phyloP scores from a whole-genome alignment of 225 moss, liverwort and hornwort species.

The Polytrichum commune region DNA sequence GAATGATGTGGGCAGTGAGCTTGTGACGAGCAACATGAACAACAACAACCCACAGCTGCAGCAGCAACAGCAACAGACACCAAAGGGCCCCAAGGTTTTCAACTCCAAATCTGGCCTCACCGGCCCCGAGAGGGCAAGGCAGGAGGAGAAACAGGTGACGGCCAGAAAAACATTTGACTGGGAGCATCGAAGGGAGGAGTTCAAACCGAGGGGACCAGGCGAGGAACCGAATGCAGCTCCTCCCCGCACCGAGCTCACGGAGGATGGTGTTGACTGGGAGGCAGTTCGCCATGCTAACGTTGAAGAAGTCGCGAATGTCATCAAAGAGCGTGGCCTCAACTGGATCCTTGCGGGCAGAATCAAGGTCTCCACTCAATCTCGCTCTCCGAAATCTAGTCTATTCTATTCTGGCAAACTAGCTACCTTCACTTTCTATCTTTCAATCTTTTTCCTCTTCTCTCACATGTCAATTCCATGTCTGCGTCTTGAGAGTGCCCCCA shows the following conservation, averaged over 20 bases:
- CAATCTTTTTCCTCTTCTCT: too few species aligned
- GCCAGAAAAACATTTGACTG: constrained; percentile 59
- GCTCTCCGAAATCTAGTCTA: background rate
- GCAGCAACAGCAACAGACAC: too few species aligned
- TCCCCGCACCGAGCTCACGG: constrained; percentile 17
- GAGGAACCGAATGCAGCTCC: constrained; percentile 4
- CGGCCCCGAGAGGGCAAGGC: constrained; percentile 41
- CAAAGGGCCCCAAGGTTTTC: constrained; percentile 15
- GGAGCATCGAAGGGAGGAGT: constrained; percentile 23
- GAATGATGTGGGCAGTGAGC: constrained; percentile 1
- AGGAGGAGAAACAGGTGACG: constrained; percentile 57
- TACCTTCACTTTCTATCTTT: too few species aligned
- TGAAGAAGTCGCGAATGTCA: constrained; percentile 67
- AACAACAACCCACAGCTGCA: too few species aligned
- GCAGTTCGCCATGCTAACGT: constrained; percentile 58
- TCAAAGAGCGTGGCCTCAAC: constrained; percentile 87
- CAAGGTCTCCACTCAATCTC: constrained; percentile 44
- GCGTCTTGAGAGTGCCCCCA: too few species aligned
- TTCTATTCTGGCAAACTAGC: background rate
- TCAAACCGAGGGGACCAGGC: constrained; percentile 22
- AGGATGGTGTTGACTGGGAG: constrained; percentile 84
- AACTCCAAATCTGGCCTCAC: constrained; percentile 42
- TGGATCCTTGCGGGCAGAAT: constrained; percentile 86
- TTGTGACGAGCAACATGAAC: constrained; percentile 4
- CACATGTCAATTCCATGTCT: too few species aligned